Evolutionary conservation across 768 basidiomycete species (phyloP).

Genomic region (Thelephora aurantiotincta): DNA sequence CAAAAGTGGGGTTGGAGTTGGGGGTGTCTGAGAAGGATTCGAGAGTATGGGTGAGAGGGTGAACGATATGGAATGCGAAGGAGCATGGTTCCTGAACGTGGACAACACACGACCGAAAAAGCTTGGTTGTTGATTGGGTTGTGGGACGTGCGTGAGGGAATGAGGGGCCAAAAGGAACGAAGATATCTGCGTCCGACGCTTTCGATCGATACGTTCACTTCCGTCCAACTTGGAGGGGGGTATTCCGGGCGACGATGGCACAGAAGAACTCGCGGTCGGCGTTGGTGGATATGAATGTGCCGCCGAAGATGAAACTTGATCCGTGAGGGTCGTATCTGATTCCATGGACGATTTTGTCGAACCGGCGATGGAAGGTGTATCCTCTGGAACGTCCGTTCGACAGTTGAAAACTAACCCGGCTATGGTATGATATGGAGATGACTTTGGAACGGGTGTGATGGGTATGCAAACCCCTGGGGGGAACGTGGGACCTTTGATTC

Average conservation of each 20-base stretch:
- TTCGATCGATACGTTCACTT: neutral
- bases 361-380: slow-evolving; percentile 1
- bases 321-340: slow-evolving; percentile 17
- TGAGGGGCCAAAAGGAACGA: slow-evolving; percentile 21
- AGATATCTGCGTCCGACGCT: slow-evolving; percentile 6
- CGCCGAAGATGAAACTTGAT: slow-evolving; percentile 9
- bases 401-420: slow-evolving; percentile 22
- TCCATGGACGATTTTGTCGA: slow-evolving; percentile 11
- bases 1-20: slow-evolving; percentile 33
- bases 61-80: slow-evolving; percentile 50
- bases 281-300: slow-evolving; percentile 24
- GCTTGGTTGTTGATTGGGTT: slow-evolving; percentile 6
- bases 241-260: slow-evolving; percentile 16
- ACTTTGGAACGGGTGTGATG: slow-evolving; percentile 18
- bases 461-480: slow-evolving; percentile 32
- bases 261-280: slow-evolving; percentile 15
- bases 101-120: slow-evolving; percentile 17
- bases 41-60: slow-evolving; percentile 27
- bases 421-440: slow-evolving; percentile 17
- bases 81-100: slow-evolving; percentile 18
- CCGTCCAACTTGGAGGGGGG: slow-evolving; percentile 8
- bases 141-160: slow-evolving; percentile 11
- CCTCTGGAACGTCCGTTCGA: slow-evolving; percentile 13
- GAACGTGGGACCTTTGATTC: slow-evolving; percentile 56
- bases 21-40: slow-evolving; percentile 8